Evolutionary conservation across 495 filamentous ascomycete genomes (phyloP).

Genomic region (Lasiosphaeris hirsuta): DNA sequence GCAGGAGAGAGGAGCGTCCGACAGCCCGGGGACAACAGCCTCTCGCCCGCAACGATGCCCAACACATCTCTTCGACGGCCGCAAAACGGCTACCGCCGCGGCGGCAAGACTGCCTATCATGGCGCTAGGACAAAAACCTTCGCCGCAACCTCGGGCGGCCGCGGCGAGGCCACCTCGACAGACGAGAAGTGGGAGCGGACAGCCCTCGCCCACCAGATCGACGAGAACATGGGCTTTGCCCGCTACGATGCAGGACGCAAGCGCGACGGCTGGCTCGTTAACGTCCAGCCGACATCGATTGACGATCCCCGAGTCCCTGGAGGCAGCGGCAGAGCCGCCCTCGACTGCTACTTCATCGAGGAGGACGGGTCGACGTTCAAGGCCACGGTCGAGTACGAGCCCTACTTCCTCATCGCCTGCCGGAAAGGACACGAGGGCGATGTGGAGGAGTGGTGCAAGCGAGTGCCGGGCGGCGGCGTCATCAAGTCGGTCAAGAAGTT

Average conservation of each 20-base stretch:
- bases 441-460: slow-evolving; percentile 91
- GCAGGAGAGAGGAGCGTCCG: neutral
- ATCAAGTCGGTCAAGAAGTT: slow-evolving; percentile 73
- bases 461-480: slow-evolving; percentile 76
- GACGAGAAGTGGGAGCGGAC: slow-evolving; percentile 82
- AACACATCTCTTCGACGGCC: slow-evolving; percentile 47
- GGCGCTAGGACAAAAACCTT: slow-evolving; percentile 63
- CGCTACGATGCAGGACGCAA: slow-evolving; percentile 87
- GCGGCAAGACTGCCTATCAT: slow-evolving; percentile 55
- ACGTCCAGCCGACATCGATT: slow-evolving; percentile 84
- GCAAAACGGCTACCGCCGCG: slow-evolving; percentile 51
- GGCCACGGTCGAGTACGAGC: slow-evolving; percentile 92
- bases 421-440: slow-evolving; percentile 85
- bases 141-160: slow-evolving; percentile 67
- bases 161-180: slow-evolving; percentile 77
- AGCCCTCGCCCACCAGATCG: slow-evolving; percentile 81
- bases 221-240: slow-evolving; percentile 89
- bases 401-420: slow-evolving; percentile 91
- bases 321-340: slow-evolving; percentile 73
- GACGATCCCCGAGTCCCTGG: slow-evolving; percentile 79
- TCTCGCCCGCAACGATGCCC: slow-evolving; percentile 33
- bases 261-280: slow-evolving; percentile 88
- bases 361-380: slow-evolving; percentile 94
- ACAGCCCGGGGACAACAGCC: neutral
- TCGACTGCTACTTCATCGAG: slow-evolving; percentile 97